Percentiles rank a stretch among this genome's conserved stretches.
Evolutionary conservation across 352 stramenopile species (phyloP).

Genomic region (Phytophthora hibernalis): DNA sequence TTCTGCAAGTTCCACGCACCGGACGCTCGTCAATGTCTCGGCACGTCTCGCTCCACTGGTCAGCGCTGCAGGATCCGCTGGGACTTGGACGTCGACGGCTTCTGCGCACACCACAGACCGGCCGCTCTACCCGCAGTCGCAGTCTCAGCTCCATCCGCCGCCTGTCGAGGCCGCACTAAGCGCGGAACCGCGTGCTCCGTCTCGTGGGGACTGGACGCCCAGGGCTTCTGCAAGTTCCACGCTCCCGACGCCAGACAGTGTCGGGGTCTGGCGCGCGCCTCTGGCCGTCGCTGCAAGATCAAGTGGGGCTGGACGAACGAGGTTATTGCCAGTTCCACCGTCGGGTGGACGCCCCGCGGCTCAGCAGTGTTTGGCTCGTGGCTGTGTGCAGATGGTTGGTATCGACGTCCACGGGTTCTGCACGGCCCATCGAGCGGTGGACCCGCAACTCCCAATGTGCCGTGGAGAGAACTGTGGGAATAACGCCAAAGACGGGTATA

Average conservation of each 20-base stretch:
- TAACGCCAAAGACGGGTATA: conserved; percentile 38
- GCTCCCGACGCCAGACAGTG: conserved; percentile 25
- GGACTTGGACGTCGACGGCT: conserved; percentile 26
- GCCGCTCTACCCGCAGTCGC: not conserved
- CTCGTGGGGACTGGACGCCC: conserved; percentile 27
- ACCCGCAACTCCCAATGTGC: conserved; percentile 22
- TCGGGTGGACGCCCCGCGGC: conserved; percentile 10
- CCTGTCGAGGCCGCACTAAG: conserved; percentile 35
- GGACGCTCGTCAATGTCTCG: conserved; percentile 28
- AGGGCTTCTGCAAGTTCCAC: conserved; percentile 48
- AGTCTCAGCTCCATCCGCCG: not conserved
- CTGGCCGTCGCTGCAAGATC: conserved; percentile 37
- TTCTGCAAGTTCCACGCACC: conserved; percentile 44
- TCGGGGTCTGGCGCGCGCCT: conserved; percentile 36
- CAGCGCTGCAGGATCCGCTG: conserved; percentile 34
- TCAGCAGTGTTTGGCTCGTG: conserved; percentile 12
- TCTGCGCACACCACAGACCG: conserved; percentile 27
- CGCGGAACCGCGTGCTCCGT: conserved; percentile 28
- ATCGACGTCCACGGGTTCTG: conserved; percentile 42
- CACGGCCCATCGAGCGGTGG: conserved; percentile 25
- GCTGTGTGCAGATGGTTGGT: conserved; percentile 33
- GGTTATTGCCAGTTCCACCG: conserved; percentile 44
- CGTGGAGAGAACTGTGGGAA: conserved; percentile 21
- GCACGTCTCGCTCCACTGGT: conserved; percentile 26
- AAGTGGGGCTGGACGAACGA: conserved; percentile 34